phyloP scores from a whole-genome alignment of 2,329 filamentous ascomycete species.

The Neurospora crassa region DNA sequence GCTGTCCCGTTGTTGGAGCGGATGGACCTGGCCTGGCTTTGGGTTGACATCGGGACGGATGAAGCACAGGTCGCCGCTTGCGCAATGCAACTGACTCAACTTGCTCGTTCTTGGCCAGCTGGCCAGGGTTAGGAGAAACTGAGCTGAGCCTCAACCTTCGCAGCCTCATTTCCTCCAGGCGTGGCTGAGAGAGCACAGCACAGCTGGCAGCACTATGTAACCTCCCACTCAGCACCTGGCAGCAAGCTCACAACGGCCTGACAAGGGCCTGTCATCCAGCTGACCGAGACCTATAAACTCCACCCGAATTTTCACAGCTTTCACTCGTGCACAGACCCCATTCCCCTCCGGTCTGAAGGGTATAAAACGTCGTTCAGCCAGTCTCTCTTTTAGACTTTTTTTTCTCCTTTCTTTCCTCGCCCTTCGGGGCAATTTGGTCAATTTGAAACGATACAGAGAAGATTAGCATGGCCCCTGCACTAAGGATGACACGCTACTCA shows the following conservation, averaged over 20 bases:
- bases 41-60: not conserved
- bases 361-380: conserved; percentile 8
- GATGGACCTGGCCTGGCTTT: no score
- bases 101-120: not conserved
- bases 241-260: not conserved
- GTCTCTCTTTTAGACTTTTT: conserved; percentile 10
- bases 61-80: not conserved
- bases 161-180: not conserved
- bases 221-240: not conserved
- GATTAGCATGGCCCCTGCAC: conserved; percentile 78
- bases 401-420: not conserved
- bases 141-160: not conserved
- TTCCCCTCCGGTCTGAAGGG: not conserved
- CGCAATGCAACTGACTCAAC: not conserved
- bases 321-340: conserved; percentile 15
- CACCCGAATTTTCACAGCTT: not conserved
- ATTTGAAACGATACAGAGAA: conserved; percentile 48
- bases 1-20: not conserved
- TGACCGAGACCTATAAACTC: not conserved
- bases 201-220: not conserved
- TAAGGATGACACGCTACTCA: conserved; percentile 82
- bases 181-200: not conserved
- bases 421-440: conserved; percentile 21
- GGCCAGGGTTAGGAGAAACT: not conserved
- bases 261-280: not conserved